Evolutionary conservation across 768 basidiomycete genomes (phyloP), one percentile per base, ranked within the genome.

Genomic region (Tephrocybe sp.): DNA sequence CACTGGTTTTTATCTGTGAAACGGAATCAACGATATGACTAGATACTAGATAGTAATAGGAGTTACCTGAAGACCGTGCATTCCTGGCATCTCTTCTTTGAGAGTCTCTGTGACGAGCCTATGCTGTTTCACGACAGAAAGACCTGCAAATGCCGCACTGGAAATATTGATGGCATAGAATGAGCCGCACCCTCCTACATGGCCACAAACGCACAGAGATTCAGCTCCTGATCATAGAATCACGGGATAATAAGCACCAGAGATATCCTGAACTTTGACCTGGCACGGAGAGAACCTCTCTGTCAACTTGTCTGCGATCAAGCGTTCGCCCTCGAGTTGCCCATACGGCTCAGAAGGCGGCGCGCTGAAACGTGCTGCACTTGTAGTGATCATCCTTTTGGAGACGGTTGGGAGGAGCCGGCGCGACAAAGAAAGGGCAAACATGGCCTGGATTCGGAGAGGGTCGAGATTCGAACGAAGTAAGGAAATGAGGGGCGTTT

Each of bases 81-180:
- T 95, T 11, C 79, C 85, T 61, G 83, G 80, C 42, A 99, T 93
- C 65, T 98, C 97, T 60, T 86, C 74, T 71, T 95, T 94, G 56
- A 99, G 71, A 9, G 80, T 77, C 53, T 91, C 80, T 11, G 88
- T 95, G 33, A 99, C 93, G 24, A 97, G 74, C 53, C 84, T 83
- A 68, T 99, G 97, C 68, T 99, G 97, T 74, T 97, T 95, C 48
- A 98, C 84, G 37, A 84, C 88, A 1, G 90, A 68, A 34, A 98
- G 70, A 8, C 88, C 96, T 57, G 87, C 85, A 77, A 99, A 98
- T 1, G 78, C 78, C n/a, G 82, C 67, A 52, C 91, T 93, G 3
- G 88, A 81, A 55, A 99, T 90, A 11, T 81, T 79, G 55, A 99
- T 95, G 37, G 94, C 90, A 61, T 96, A 99, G 70, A 98, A 99